phyloP scores from a whole-genome alignment of 2,329 filamentous ascomycete species.

The Eutypella sp. region DNA sequence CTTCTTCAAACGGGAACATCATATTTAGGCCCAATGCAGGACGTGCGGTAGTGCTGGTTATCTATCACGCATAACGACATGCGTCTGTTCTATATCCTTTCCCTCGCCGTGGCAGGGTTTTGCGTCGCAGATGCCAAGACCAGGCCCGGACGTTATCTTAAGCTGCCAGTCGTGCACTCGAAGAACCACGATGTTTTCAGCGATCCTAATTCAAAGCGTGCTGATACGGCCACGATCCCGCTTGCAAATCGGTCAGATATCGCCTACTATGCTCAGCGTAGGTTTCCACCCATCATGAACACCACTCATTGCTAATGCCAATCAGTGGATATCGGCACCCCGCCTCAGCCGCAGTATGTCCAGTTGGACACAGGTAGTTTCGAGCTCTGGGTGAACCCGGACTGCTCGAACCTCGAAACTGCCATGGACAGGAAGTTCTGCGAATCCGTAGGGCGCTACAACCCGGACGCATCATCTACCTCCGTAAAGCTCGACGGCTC shows the following conservation, averaged over 20 bases:
- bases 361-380: conserved; percentile 57
- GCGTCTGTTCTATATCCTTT: conserved; percentile 9
- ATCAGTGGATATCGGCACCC: conserved; percentile 47
- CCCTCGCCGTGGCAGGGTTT: conserved; percentile 17
- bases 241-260: conserved; percentile 48
- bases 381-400: conserved; percentile 60
- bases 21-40: conserved; percentile 13
- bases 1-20: too few relatives aligned
- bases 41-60: neutral
- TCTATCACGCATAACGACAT: neutral
- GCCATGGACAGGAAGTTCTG: conserved; percentile 40
- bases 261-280: conserved; percentile 48
- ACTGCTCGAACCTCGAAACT: conserved; percentile 41
- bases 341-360: conserved; percentile 47
- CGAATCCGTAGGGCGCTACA: conserved; percentile 39
- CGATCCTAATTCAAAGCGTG: conserved; percentile 32
- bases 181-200: conserved; percentile 35
- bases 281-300: conserved; percentile 10
- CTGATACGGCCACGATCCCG: conserved; percentile 34
- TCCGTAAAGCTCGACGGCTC: conserved; percentile 25
- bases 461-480: conserved; percentile 36
- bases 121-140: conserved; percentile 12
- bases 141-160: conserved; percentile 35
- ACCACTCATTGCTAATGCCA: conserved; percentile 11
- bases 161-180: conserved; percentile 39